A percentile compares a stretch with the other conserved stretches of the same genome.
Conservation (phyloP, 176 grass and related monocot species). For the Ensete ventricosum region DNA sequence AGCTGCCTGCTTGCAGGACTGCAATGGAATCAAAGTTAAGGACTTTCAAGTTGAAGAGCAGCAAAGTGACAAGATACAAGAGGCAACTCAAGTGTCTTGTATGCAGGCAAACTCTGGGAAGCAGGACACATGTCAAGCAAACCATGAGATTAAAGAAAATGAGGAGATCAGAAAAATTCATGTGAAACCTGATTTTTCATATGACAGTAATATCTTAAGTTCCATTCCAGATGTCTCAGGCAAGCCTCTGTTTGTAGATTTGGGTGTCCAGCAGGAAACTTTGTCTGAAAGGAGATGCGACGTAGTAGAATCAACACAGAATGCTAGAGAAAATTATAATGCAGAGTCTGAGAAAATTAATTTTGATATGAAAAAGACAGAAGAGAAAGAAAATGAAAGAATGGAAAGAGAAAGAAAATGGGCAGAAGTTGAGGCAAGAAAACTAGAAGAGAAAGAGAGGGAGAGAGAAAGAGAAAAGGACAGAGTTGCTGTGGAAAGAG, state of each 20-base stretch:
- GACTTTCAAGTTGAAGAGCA: conserved; percentile 12
- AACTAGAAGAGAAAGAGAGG: conserved; percentile 29
- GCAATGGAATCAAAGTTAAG: conserved; percentile 17
- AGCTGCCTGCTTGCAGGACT: conserved; percentile 16
- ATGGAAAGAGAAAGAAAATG: conserved; percentile 12
- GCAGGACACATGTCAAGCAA: conserved; percentile 10
- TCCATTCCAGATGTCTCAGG: conserved; percentile 8
- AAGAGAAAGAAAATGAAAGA: conserved; percentile 28
- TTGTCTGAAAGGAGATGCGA: conserved; percentile 17
- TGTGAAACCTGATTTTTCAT: conserved; percentile 16
- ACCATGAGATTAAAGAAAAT: conserved; percentile 10
- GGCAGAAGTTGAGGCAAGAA: conserved; percentile 13
- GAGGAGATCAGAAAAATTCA: conserved; percentile 15
- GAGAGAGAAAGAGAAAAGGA: conserved; percentile 88
- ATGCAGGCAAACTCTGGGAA: conserved; percentile 22
- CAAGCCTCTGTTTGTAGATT: conserved; percentile 1
- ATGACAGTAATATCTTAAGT: conserved; percentile 10
- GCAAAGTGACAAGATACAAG: conserved; percentile 18
- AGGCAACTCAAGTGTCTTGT: conserved; percentile 11
- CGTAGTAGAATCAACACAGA: conserved; percentile 17
- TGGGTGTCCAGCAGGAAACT: conserved; percentile 21
- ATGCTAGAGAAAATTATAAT: conserved; percentile 20
- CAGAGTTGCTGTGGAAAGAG: conserved; percentile 75
- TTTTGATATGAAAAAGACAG: conserved; percentile 24
- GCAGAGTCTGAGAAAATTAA: conserved; percentile 30